These are phyloP conservation scores for Dothistroma pini DNA, from an alignment of 2,329 filamentous ascomycete species.

Conservation along the genomic window DNA sequence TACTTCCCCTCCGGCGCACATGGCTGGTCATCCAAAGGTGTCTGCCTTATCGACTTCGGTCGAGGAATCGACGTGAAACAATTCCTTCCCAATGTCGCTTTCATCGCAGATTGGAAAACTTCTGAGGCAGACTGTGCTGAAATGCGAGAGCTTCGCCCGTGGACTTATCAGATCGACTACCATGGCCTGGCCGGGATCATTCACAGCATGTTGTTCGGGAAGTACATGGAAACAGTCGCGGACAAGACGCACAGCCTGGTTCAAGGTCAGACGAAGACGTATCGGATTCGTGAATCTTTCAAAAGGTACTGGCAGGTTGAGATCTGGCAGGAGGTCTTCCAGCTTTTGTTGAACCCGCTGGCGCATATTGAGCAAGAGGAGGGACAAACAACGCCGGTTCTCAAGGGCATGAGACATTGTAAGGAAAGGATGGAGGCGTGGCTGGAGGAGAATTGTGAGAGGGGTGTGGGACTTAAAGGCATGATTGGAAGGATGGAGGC, in stretches of 20 bases:
- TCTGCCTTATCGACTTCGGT: conserved; percentile 91
- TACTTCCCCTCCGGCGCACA: conserved; percentile 71
- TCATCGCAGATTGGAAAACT: conserved; percentile 95
- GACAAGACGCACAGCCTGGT: conserved; percentile 47
- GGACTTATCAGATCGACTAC: conserved; percentile 98
- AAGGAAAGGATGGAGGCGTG: conserved; percentile 80
- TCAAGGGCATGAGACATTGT: conserved; percentile 63
- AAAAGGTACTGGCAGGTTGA: conserved; percentile 98
- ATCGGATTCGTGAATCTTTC: conserved; percentile 74
- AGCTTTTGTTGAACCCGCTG: conserved; percentile 78
- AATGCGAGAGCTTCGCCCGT: conserved; percentile 88
- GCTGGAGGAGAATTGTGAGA: conserved; percentile 77
- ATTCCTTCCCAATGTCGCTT: conserved; percentile 73
- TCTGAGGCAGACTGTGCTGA: conserved; percentile 85
- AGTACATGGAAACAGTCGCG: conserved; percentile 78
- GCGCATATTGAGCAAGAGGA: conserved; percentile 63
- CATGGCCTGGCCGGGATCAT: conserved; percentile 86
- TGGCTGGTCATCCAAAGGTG: conserved; percentile 76
- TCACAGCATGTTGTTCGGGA: conserved; percentile 86
- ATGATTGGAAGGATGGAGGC: conserved; percentile 63
- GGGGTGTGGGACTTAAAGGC: conserved; percentile 59
- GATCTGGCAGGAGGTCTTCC: conserved; percentile 80
- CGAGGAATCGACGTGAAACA: conserved; percentile 88
- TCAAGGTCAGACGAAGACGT: conserved; percentile 60
- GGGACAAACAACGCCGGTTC: conserved; percentile 65